Evolutionary conservation across 768 basidiomycete genomes (phyloP), one percentile per base, ranked within the genome.

Genomic region (Mycena latifolia): DNA sequence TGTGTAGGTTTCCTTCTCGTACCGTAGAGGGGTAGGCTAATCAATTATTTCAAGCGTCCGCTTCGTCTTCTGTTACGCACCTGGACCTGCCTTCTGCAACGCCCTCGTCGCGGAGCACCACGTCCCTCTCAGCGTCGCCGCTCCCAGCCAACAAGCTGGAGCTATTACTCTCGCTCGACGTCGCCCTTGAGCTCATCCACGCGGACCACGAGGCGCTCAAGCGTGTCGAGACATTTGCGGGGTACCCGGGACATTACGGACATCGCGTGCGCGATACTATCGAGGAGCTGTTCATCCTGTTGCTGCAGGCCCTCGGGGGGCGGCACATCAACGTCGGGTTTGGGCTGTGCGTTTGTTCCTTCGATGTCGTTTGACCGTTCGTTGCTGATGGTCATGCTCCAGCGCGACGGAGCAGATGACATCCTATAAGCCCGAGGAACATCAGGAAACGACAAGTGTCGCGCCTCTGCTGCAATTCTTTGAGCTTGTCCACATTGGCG

Each of bases 391-490:
- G 53, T 33, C 25, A 48, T 53, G 14, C 25, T 33, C 25, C 63
- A 97, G 95, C 61, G 98, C 98, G 8, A 94, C 89, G 2, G 88
- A 92, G 50, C 91, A 94, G 69, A 98, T 99, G 96, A 85, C 83
- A 48, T 80, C 85, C n/a, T 99, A 97, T 75, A 90, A 90, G 74
- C 96, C 98, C 0, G 90, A 91, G 0, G 95, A 96, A 66, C 94
- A 94, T 71, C 85, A 91, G 55, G 91, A 88, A 55, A 89, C 90
- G 39, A 89, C 88, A 25, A 91, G 88, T 69, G 96, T 99, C 3
- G 95, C 96, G 1, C 98, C 98, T 0, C 79, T 99, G 3, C 80
- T 98, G 43, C 96, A 99, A 75, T 99, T 99, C 80, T 98, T 99
- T 69, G 97, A 99, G 81, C 83, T 99, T 25, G 97, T 97, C 0